Base-by-base conservation (phyloP, 129 eudicot species). In the Gnaphalium uliginosum region DNA sequence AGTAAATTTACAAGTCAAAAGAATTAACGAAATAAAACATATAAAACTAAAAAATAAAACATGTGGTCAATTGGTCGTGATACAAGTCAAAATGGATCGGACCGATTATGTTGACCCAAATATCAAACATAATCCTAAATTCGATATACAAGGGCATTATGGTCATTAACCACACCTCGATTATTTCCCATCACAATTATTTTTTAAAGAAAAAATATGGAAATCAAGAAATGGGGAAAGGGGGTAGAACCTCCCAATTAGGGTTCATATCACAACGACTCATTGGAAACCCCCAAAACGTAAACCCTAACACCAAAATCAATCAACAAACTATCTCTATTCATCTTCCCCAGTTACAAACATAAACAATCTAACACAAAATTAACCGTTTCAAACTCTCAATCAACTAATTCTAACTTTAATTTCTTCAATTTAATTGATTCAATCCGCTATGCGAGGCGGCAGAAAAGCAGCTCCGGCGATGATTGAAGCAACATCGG, bases 401-500 rank as follows among this genome's bases (percentile, higher is more conserved):
- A 46, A 46, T 46, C 53, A 13, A 0, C 53, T 46, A 46, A 13
- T 14, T 3, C 17, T 46, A 46, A 13, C 18, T 46, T 46, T 3
- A 46, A 2, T 46, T 13, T 46, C 53, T 46, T 46, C 53, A 46
- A 46, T 46, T 46, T n/a, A 14, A 46, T 46, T 46, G 3, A 64
- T 26, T 37, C 4, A 24, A 37, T 66, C 77, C 37, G 72, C 48
- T 69, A 92, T 92, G 97, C 80, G 92, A 74, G 77, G 86, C 64
- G 91, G 86, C 69, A 83, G 86, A 83, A 79, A 73, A 10, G 78
- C 85, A 27, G 83, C 90, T 5, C 88, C 78, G 54, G 66, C 46
- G 43, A 71, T 68, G 3, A 61, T 72, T 21, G 87, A 89, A 84
- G 78, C 92, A 15, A 85, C 78, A 84, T 74, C 84, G 18, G 80